These are phyloP conservation scores for Xylariales sp. DNA, from an alignment of 2,329 filamentous ascomycete species.

Conservation along the genomic window DNA sequence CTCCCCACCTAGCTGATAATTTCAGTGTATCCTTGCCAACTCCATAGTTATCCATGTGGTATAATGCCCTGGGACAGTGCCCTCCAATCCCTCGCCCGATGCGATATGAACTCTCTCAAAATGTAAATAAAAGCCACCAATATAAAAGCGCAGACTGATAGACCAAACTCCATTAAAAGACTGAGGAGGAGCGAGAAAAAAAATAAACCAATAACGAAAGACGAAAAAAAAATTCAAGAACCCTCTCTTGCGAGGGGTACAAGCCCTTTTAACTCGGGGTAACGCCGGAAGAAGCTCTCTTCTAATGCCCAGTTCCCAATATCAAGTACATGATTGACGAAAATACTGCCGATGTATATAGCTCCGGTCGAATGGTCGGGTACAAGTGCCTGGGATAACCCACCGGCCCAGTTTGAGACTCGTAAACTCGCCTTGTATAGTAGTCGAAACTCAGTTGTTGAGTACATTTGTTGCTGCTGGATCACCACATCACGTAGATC, in stretches of 20 bases:
- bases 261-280: conserved; percentile 18
- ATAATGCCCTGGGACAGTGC: conserved; percentile 4
- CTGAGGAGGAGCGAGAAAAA: neutral
- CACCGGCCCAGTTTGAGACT: conserved; percentile 28
- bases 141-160: neutral
- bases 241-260: conserved; percentile 10
- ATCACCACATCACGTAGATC: conserved; percentile 29
- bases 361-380: conserved; percentile 19
- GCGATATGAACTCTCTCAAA: neutral
- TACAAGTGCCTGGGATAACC: conserved; percentile 17
- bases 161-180: neutral
- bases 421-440: conserved; percentile 28
- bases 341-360: conserved; percentile 19
- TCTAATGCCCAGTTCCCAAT: conserved; percentile 20
- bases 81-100: neutral
- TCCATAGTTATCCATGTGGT: conserved; percentile 2
- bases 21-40: conserved; percentile 1
- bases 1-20: conserved; percentile 1
- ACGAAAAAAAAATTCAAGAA: neutral
- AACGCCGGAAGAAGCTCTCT: conserved; percentile 20
- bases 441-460: conserved; percentile 30
- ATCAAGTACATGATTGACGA: conserved; percentile 18
- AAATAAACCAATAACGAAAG: neutral
- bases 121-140: neutral
- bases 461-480: conserved; percentile 29